These are phyloP conservation scores for Solanum sitiens DNA, from an alignment of 257 asterid genomes.

Conservation along the genomic window DNA sequence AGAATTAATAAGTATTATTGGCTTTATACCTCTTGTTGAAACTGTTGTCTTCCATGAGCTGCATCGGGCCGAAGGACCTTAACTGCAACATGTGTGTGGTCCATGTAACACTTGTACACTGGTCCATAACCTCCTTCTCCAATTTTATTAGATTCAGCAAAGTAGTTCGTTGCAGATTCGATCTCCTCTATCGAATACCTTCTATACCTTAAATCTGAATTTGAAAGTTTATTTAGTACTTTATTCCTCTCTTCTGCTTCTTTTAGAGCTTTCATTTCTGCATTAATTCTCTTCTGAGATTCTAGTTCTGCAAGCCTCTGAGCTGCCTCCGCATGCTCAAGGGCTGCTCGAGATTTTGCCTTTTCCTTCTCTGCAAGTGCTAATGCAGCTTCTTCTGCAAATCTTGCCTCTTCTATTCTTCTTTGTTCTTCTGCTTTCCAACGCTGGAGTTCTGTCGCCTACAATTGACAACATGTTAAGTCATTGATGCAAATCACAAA, in stretches of 20 bases:
- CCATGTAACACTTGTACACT: slow-evolving; percentile 70
- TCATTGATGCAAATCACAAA: background rate
- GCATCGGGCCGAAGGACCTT: slow-evolving; percentile 97
- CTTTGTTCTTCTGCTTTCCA: slow-evolving; percentile 52
- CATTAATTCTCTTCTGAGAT: slow-evolving; percentile 63
- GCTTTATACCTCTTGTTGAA: slow-evolving; percentile 78
- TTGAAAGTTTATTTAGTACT: slow-evolving; percentile 8
- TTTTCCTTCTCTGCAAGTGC: slow-evolving; percentile 40
- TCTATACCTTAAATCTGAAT: slow-evolving; percentile 51
- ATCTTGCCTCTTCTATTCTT: slow-evolving; percentile 42
- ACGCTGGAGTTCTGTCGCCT: slow-evolving; percentile 48
- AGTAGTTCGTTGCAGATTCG: slow-evolving; percentile 75
- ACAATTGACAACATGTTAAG: background rate
- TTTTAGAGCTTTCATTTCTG: slow-evolving; percentile 63
- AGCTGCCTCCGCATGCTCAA: slow-evolving; percentile 61
- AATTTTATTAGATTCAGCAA: slow-evolving; percentile 56
- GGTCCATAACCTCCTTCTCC: slow-evolving; percentile 99
- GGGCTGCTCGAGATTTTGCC: slow-evolving; percentile 33
- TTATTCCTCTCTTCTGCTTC: slow-evolving; percentile 45
- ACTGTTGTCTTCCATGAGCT: slow-evolving; percentile 88
- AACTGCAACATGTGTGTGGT: slow-evolving; percentile 90
- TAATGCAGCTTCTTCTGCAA: slow-evolving; percentile 44
- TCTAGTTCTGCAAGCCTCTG: slow-evolving; percentile 73
- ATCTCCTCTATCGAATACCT: slow-evolving; percentile 80
- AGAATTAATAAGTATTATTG: background rate